Evolutionary conservation across 2,329 filamentous ascomycete species (phyloP).

Genomic region (Ramularia endophylla): DNA sequence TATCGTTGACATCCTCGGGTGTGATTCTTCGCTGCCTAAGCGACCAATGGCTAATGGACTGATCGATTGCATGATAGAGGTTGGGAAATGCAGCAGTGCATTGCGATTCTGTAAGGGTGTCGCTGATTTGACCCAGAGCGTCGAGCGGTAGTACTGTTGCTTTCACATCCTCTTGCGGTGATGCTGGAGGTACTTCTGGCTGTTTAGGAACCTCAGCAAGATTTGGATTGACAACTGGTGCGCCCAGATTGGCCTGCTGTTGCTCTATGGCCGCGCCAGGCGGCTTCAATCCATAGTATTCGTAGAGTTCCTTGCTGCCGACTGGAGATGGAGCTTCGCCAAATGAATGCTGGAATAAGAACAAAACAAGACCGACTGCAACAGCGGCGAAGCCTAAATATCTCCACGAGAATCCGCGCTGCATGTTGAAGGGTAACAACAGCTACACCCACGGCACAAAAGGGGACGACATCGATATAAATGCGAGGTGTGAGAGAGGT

Average conservation of each 20-base stretch:
- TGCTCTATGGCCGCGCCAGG: neutral
- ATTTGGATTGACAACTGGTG: neutral
- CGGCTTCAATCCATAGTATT: no score
- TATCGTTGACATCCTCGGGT: slow-evolving; percentile 12
- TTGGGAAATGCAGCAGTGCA: slow-evolving; percentile 49
- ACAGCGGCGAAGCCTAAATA: no score
- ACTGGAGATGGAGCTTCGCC: no score
- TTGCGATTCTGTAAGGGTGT: slow-evolving; percentile 16
- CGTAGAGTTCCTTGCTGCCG: no score
- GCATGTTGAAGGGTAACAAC: no score
- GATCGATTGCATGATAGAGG: slow-evolving; percentile 39
- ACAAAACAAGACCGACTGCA: no score
- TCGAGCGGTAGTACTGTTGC: neutral
- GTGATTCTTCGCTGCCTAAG: slow-evolving; percentile 9
- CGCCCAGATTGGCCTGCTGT: neutral
- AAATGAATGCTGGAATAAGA: no score
- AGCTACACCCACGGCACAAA: no score
- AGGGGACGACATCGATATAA: no score
- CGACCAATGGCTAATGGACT: slow-evolving; percentile 23
- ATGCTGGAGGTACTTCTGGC: neutral
- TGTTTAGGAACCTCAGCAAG: neutral
- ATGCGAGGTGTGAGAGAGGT: no score
- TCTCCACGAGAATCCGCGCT: no score
- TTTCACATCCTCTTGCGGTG: neutral
- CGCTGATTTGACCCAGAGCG: neutral